A percentile compares a stretch with the other conserved stretches of the same genome.
phyloP scores from a whole-genome alignment of 176 grass and related monocot species.

The Zoysia japonica region DNA sequence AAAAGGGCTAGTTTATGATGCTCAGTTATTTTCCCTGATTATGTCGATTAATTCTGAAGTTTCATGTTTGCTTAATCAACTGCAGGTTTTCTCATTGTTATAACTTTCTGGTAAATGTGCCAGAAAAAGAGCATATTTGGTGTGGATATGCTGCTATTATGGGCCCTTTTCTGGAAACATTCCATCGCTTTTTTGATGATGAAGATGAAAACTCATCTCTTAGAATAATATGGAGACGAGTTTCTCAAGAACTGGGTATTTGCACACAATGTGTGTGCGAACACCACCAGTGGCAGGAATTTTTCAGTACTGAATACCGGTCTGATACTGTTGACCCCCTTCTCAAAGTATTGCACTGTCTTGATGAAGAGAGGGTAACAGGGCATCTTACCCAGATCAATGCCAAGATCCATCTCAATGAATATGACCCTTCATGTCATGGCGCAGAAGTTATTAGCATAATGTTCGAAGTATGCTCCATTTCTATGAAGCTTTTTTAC shows the following conservation, averaged over 20 bases:
- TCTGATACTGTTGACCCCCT: slow-evolving; percentile 71
- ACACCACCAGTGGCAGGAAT: slow-evolving; percentile 78
- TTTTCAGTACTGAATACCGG: slow-evolving; percentile 60
- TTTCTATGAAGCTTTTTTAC: slow-evolving; percentile 5
- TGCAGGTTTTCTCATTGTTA: slow-evolving; percentile 92
- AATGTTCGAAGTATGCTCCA: slow-evolving; percentile 85
- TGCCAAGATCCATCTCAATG: slow-evolving; percentile 46
- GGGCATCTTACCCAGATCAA: slow-evolving; percentile 70
- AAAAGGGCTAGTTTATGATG: slow-evolving; percentile 12
- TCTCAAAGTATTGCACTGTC: slow-evolving; percentile 56
- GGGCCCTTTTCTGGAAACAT: slow-evolving; percentile 82
- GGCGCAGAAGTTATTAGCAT: slow-evolving; percentile 66
- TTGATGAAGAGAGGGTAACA: slow-evolving; percentile 84
- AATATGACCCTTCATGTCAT: slow-evolving; percentile 64
- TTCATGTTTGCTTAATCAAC: slow-evolving; percentile 34
- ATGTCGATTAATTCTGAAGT: slow-evolving; percentile 18
- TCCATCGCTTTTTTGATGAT: slow-evolving; percentile 68
- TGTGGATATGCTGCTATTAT: slow-evolving; percentile 77
- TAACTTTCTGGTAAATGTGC: slow-evolving; percentile 61
- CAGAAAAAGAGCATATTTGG: slow-evolving; percentile 76
- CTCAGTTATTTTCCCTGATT: slow-evolving; percentile 13
- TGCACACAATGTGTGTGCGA: slow-evolving; percentile 91
- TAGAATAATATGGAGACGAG: slow-evolving; percentile 61
- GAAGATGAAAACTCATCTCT: slow-evolving; percentile 56
- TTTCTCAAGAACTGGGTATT: slow-evolving; percentile 65